Conservation (phyloP, 140 eudicot genomes). For the Senecio squalidus region DNA sequence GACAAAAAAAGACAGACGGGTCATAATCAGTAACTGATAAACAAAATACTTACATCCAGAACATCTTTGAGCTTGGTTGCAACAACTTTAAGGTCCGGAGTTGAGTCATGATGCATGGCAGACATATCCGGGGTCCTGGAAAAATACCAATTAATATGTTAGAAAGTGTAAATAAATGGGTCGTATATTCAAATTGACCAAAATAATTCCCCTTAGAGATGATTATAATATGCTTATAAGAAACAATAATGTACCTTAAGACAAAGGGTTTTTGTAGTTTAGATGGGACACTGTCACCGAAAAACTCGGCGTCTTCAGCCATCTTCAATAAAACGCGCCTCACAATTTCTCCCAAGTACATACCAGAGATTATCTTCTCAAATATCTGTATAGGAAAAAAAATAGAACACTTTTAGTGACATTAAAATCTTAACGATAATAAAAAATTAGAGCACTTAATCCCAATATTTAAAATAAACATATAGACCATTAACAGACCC, state of each 20-base stretch:
- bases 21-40: not conserved
- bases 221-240: too few relatives aligned
- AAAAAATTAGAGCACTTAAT: too few relatives aligned
- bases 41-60: not conserved
- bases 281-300: slow-evolving; percentile 74
- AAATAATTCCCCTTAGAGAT: not conserved
- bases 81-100: slow-evolving; percentile 78
- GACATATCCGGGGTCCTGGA: slow-evolving; percentile 92
- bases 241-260: slow-evolving; percentile 46
- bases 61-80: slow-evolving; percentile 73
- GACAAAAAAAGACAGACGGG: too few relatives aligned
- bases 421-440: too few relatives aligned
- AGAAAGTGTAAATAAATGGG: not conserved
- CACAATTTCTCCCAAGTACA: slow-evolving; percentile 94
- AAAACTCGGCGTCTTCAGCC: slow-evolving; percentile 83
- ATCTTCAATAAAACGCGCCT: slow-evolving; percentile 71
- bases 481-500: too few relatives aligned
- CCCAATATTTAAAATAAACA: too few relatives aligned
- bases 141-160: slow-evolving; percentile 6
- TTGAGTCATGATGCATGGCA: slow-evolving; percentile 88
- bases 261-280: slow-evolving; percentile 67
- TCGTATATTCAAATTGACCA: not conserved
- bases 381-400: slow-evolving; percentile 44
- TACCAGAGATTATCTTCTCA: slow-evolving; percentile 89
- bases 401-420: not conserved